phyloP scores from a whole-genome alignment of 495 filamentous ascomycete species.

The Entonaema liquescens region DNA sequence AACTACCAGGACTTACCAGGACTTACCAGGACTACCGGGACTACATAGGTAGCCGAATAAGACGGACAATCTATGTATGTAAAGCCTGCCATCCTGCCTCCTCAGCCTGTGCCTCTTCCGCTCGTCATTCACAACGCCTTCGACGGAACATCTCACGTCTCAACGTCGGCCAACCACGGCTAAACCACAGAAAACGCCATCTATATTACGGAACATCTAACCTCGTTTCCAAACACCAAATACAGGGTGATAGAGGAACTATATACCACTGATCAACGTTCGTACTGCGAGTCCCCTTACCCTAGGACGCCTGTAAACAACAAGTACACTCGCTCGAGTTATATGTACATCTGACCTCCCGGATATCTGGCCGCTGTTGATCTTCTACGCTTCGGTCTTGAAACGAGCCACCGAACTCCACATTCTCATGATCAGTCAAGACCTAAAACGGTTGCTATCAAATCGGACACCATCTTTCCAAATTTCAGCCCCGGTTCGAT shows the following conservation, averaged over 20 bases:
- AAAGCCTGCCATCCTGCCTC: constrained; percentile 32
- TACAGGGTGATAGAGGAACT: not conserved
- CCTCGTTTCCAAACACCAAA: constrained; percentile 3
- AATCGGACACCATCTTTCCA: constrained; percentile 49
- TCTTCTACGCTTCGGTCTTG: constrained; percentile 51
- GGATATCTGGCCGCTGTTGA: constrained; percentile 52
- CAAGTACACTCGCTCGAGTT: constrained; percentile 30
- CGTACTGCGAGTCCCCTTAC: constrained; percentile 20
- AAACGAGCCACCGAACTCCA: constrained; percentile 52
- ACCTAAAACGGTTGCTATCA: constrained; percentile 50
- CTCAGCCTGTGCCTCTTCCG: constrained; percentile 24
- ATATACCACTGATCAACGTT: constrained; percentile 25
- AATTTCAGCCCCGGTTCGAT: constrained; percentile 49
- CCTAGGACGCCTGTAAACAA: constrained; percentile 30
- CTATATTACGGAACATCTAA: constrained; percentile 2
- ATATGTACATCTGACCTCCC: constrained; percentile 48
- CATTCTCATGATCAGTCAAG: constrained; percentile 50
- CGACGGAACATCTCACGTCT: constrained; percentile 36
- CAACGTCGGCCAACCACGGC: constrained; percentile 13
- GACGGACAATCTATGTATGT: constrained; percentile 35
- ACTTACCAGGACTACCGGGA: not conserved
- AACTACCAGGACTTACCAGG: constrained; percentile 28
- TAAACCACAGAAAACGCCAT: constrained; percentile 11
- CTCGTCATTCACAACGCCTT: constrained; percentile 17
- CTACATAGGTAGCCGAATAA: constrained; percentile 15